Conservation (phyloP, 2,329 filamentous ascomycete genomes). For the Colletotrichum trifolii region DNA sequence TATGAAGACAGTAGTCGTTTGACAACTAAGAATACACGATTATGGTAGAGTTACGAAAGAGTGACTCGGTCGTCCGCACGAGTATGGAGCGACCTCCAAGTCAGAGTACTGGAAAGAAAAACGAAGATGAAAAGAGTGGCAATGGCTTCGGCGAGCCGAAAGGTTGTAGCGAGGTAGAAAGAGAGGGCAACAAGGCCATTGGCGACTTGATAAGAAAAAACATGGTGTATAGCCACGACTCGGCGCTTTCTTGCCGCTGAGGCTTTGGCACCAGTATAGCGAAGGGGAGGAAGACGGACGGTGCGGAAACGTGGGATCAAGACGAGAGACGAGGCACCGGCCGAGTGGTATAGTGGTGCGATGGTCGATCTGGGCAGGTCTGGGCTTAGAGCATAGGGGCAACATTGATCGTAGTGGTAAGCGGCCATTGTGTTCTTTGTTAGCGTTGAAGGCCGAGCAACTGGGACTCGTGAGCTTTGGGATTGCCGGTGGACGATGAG, state of each 20-base stretch:
- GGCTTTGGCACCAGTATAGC: slow-evolving; percentile 3
- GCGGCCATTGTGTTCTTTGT: background rate
- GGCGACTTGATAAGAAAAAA: too few relatives aligned
- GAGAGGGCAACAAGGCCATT: background rate
- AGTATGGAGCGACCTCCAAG: background rate
- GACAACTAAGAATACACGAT: background rate
- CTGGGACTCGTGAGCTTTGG: slow-evolving; percentile 4
- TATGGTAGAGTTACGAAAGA: slow-evolving; percentile 8
- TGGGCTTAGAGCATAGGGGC: slow-evolving; percentile 1
- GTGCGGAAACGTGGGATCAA: slow-evolving; percentile 10
- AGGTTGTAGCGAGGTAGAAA: slow-evolving; percentile 25
- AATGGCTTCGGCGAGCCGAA: background rate
- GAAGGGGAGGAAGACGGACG: background rate
- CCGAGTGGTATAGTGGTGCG: slow-evolving; percentile 16
- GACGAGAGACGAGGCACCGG: slow-evolving; percentile 22
- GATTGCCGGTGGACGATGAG: background rate
- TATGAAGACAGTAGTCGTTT: background rate
- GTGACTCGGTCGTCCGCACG: slow-evolving; percentile 7
- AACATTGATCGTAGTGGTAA: background rate
- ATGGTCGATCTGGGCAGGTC: slow-evolving; percentile 28
- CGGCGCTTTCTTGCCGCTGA: slow-evolving; percentile 11
- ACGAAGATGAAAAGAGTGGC: background rate
- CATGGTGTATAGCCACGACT: background rate
- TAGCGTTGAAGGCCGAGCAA: slow-evolving; percentile 3
- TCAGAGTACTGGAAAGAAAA: background rate